These are phyloP conservation scores for Pythium chondricola DNA, from an alignment of 352 stramenopile species.

Conservation along the genomic window DNA sequence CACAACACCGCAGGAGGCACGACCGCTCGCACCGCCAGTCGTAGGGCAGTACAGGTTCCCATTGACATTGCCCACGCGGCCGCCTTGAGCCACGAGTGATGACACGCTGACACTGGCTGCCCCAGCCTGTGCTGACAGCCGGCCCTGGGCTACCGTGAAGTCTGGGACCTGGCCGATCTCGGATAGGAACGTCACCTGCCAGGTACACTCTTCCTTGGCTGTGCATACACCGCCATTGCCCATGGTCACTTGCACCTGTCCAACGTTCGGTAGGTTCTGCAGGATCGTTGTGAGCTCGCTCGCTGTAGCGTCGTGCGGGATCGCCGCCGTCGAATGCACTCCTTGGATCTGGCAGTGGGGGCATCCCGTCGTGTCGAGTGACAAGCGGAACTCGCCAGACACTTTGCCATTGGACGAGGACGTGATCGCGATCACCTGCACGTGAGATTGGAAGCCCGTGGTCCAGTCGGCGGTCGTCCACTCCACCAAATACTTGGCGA, in stretches of 20 bases:
- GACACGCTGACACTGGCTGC: slow-evolving; percentile 32
- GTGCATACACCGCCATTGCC: slow-evolving; percentile 23
- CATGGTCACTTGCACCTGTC: slow-evolving; percentile 74
- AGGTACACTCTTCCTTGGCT: slow-evolving; percentile 59
- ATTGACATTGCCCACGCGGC: slow-evolving; percentile 28
- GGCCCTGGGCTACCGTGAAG: slow-evolving; percentile 38
- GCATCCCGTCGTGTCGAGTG: slow-evolving; percentile 82
- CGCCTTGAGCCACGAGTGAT: slow-evolving; percentile 17
- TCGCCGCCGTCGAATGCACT: slow-evolving; percentile 52
- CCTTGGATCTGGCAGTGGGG: slow-evolving; percentile 69
- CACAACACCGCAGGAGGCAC: slow-evolving; percentile 31
- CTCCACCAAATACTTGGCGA: slow-evolving; percentile 92
- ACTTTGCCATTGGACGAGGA: slow-evolving; percentile 30
- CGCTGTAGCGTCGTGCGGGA: slow-evolving; percentile 58
- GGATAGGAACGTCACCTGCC: slow-evolving; percentile 73
- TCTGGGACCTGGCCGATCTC: slow-evolving; percentile 48
- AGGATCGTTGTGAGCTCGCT: slow-evolving; percentile 72
- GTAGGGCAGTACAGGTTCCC: slow-evolving; percentile 48
- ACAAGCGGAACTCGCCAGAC: slow-evolving; percentile 68
- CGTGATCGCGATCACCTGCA: slow-evolving; percentile 59
- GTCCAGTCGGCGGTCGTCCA: slow-evolving; percentile 86
- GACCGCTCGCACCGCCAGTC: slow-evolving; percentile 24
- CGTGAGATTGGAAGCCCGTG: slow-evolving; percentile 35
- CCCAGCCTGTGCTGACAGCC: slow-evolving; percentile 35
- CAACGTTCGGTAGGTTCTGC: slow-evolving; percentile 93